Base-by-base conservation (phyloP, 2,329 filamentous ascomycete species). In the Furcasterigmium sp. region DNA sequence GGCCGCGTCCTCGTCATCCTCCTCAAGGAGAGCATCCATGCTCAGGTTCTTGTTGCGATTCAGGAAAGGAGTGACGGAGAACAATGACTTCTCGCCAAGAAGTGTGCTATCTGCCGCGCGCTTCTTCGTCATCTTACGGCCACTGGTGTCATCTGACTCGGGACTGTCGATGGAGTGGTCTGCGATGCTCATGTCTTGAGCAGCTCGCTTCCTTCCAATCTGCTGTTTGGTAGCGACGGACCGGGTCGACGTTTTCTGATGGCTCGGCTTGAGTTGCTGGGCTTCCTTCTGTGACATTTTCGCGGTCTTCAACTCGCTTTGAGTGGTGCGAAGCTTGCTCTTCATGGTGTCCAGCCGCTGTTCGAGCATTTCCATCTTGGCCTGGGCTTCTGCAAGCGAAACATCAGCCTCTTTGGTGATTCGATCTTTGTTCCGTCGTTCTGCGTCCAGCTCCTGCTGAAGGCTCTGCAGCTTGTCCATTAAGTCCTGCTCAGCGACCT, bases 41-140 rank as follows among this genome's bases (percentile, higher is more conserved):
- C 26, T 83, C 47, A 74, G 59, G 5, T 62, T 71, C 62, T 75
- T 81, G 20, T 80, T 84, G 40, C 84, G 81, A 62, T 91, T 95
- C 48, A 97, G 72, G 69, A 95, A 96, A 0, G 91, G 91, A 0
- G 91, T 97, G 50, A 96, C 89, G 4, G 90, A 95, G 63, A 97
- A 96, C 3, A 78, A 83, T 1, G 91, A 96, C 63, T 95, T 96
- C 57, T 95, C 88, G 23, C 87, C 89, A 5, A 86, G 70, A 43
- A 80, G 67, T 2, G 78, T 74, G 29, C 78, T 75, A 17, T 81
- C 76, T 21, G 69, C 61, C 38, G 69, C 74, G 43, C 73, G 69
- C 58, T 81, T 83, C 62, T 83, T 85, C 46, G 65, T 53, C 26
- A 60, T 59, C 34, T 68, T 68, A 50, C 67, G 70, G 43, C 58